Evolutionary conservation across 306 rosid genomes (phyloP).

Genomic region (Trichosanthes truncata): DNA sequence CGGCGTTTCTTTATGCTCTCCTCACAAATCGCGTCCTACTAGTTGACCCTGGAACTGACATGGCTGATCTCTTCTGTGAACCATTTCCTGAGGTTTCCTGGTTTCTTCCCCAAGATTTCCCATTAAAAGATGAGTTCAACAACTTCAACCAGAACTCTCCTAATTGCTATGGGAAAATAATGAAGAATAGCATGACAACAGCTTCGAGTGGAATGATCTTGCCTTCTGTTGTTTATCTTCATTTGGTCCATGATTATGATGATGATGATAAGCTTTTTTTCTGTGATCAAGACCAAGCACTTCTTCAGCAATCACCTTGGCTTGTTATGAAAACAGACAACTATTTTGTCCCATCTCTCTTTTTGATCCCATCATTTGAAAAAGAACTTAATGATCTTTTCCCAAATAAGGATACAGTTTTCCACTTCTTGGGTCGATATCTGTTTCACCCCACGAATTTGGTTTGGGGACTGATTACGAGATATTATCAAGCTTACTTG

Average conservation of each 20-base stretch:
- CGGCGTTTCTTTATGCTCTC: conserved; percentile 60
- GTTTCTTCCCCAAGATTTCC: conserved; percentile 53
- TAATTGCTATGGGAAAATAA: conserved; percentile 50
- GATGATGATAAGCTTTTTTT: conserved; percentile 71
- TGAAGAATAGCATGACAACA: conserved; percentile 21
- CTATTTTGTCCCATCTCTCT: conserved; percentile 58
- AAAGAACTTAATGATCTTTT: conserved; percentile 48
- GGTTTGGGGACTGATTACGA: conserved; percentile 62
- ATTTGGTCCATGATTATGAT: conserved; percentile 64
- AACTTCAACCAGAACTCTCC: conserved; percentile 38
- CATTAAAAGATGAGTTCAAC: conserved; percentile 25
- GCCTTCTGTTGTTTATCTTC: conserved; percentile 48
- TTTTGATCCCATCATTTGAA: conserved; percentile 58
- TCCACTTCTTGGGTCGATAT: conserved; percentile 71
- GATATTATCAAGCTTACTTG: conserved; percentile 57
- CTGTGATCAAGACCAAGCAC: conserved; percentile 57
- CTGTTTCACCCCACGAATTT: conserved; percentile 56
- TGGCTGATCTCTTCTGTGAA: conserved; percentile 67
- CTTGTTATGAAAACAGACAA: conserved; percentile 60
- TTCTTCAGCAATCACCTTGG: conserved; percentile 46
- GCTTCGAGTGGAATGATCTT: conserved; percentile 13
- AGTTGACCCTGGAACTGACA: conserved; percentile 64
- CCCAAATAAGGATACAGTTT: conserved; percentile 53
- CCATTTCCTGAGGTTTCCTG: conserved; percentile 60
- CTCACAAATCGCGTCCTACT: conserved; percentile 67